Evolutionary conservation across 805 yeast species (phyloP).

Genomic region (Tetrapisispora phaffii): DNA sequence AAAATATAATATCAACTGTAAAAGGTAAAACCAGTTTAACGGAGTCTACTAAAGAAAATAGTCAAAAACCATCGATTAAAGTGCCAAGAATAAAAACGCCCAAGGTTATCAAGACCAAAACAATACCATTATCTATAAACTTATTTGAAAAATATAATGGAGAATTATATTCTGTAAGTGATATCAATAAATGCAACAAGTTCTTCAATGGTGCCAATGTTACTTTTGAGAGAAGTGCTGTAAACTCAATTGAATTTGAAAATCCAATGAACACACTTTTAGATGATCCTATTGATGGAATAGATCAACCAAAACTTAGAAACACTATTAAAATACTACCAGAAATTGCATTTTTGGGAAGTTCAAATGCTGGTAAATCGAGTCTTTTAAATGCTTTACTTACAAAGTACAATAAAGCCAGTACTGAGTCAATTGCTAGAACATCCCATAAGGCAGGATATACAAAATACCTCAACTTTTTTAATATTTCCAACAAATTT

Average conservation of each 20-base stretch:
- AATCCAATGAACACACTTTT: neutral
- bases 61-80: neutral
- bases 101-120: neutral
- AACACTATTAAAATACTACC: conserved; percentile 32
- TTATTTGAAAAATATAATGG: neutral
- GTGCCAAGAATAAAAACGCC: neutral
- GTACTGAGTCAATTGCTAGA: conserved; percentile 36
- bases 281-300: neutral
- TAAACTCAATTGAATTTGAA: neutral
- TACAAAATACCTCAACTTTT: conserved; percentile 58
- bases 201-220: conserved; percentile 41
- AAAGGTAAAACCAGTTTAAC: neutral
- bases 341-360: conserved; percentile 67
- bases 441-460: conserved; percentile 48
- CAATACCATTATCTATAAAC: neutral
- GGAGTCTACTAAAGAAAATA: neutral
- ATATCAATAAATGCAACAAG: conserved; percentile 24
- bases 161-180: conserved; percentile 3
- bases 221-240: conserved; percentile 47
- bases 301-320: neutral
- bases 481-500: conserved; percentile 51
- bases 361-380: conserved; percentile 83
- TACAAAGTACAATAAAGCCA: conserved; percentile 29
- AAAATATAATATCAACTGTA: neutral
- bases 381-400: conserved; percentile 58